A percentile compares a stretch with the other conserved stretches of the same genome.
Conservation (phyloP, 371 early-diverging fungal genomes). For the Ordospora colligata region DNA sequence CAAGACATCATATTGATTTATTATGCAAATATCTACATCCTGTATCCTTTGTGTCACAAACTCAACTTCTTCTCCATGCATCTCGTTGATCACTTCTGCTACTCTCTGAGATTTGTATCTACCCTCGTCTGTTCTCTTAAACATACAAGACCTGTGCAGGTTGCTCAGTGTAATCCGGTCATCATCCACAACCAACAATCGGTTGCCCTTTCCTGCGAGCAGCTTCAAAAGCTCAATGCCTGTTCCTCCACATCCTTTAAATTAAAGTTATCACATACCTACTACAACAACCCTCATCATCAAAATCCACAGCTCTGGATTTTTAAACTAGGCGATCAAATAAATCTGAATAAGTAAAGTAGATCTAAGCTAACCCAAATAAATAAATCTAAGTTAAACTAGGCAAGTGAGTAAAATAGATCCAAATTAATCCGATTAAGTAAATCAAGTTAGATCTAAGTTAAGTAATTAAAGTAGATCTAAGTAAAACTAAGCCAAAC, state of each 20-base stretch:
- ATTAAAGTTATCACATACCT: conserved; percentile 31
- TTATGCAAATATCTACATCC: neutral
- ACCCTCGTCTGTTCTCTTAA: conserved; percentile 60
- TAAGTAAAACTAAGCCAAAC: neutral
- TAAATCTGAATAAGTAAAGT: too few relatives aligned
- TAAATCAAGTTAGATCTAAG: too few relatives aligned
- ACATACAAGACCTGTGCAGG: conserved; percentile 70
- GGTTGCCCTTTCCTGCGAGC: neutral
- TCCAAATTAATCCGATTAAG: too few relatives aligned
- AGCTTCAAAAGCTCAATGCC: conserved; percentile 53
- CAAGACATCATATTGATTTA: conserved; percentile 40
- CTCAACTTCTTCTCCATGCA: neutral
- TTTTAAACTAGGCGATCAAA: too few relatives aligned
- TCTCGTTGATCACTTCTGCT: neutral
- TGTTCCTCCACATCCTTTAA: conserved; percentile 52
- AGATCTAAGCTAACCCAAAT: too few relatives aligned
- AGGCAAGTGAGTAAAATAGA: too few relatives aligned
- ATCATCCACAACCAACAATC: conserved; percentile 68
- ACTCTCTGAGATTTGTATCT: conserved; percentile 34
- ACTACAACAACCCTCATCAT: conserved; percentile 35
- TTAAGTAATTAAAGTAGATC: too few relatives aligned
- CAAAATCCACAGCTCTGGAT: neutral
- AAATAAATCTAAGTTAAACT: too few relatives aligned
- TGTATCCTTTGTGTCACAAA: conserved; percentile 11
- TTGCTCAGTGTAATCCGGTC: conserved; percentile 70